phyloP scores from a whole-genome alignment of 1,284 basidiomycete genomes.

The Sporisorium exsertum region DNA sequence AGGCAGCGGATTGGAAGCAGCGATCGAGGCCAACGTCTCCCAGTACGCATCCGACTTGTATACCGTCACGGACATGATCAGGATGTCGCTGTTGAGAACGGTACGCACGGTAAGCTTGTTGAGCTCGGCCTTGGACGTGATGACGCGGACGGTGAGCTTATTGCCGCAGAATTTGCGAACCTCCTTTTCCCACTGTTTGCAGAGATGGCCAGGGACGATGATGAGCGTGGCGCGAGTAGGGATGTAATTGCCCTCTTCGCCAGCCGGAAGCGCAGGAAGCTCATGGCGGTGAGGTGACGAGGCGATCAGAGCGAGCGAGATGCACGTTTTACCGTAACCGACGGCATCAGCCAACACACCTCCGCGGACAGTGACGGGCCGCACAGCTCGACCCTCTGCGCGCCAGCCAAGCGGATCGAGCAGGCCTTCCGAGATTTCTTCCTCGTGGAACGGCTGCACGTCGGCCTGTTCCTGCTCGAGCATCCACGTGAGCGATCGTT shows the following conservation, averaged over 20 bases:
- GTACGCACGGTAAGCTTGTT: slow-evolving; percentile 81
- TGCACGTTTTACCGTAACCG: slow-evolving; percentile 96
- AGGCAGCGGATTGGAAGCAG: slow-evolving; percentile 54
- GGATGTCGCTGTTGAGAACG: slow-evolving; percentile 83
- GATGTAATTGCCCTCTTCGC: slow-evolving; percentile 78
- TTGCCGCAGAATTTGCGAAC: slow-evolving; percentile 81
- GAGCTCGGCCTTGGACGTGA: slow-evolving; percentile 80
- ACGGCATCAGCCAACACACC: slow-evolving; percentile 96
- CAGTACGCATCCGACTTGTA: slow-evolving; percentile 74
- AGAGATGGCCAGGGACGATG: slow-evolving; percentile 89
- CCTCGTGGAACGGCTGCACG: slow-evolving; percentile 81
- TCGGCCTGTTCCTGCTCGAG: slow-evolving; percentile 77
- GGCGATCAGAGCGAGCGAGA: slow-evolving; percentile 80
- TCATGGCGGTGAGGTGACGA: slow-evolving; percentile 35
- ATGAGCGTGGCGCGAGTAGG: slow-evolving; percentile 82
- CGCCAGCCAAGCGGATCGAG: slow-evolving; percentile 89
- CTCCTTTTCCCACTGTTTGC: slow-evolving; percentile 89
- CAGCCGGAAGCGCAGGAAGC: slow-evolving; percentile 73
- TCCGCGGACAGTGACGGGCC: slow-evolving; percentile 81
- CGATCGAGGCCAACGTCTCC: slow-evolving; percentile 51
- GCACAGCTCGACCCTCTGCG: slow-evolving; percentile 87
- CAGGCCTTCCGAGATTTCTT: slow-evolving; percentile 91
- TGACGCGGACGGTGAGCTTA: slow-evolving; percentile 77
- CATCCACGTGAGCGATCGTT: slow-evolving; percentile 94
- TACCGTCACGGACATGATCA: slow-evolving; percentile 86